Evolutionary conservation across 2,329 filamentous ascomycete genomes (phyloP).

Genomic region (Tolypocladium album): DNA sequence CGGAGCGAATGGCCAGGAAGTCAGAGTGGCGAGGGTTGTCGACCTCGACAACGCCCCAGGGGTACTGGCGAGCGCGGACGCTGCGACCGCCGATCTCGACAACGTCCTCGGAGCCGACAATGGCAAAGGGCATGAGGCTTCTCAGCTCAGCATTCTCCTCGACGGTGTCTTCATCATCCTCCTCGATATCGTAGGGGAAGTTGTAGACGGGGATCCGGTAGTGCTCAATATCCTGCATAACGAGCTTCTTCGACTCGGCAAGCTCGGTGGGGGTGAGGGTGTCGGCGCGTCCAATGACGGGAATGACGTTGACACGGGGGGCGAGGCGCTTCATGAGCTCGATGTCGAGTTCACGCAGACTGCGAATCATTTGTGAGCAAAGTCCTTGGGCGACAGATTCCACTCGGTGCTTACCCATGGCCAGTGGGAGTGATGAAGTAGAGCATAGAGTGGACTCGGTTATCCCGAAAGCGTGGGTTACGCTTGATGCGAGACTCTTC

Average conservation of each 20-base stretch:
- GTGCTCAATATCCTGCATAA: constrained; percentile 99
- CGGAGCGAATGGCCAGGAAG: constrained; percentile 93
- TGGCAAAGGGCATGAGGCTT: constrained; percentile 97
- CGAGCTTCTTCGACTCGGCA: constrained; percentile 97
- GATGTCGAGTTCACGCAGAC: constrained; percentile 96
- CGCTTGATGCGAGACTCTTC: constrained; percentile 99
- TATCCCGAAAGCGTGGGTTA: constrained; percentile 99
- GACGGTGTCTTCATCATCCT: constrained; percentile 98
- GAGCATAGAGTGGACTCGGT: constrained; percentile 93
- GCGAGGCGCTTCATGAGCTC: constrained; percentile 99
- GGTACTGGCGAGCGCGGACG: constrained; percentile 92
- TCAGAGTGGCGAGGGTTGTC: constrained; percentile 98
- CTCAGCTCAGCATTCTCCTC: constrained; percentile 98
- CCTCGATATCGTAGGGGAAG: constrained; percentile 99
- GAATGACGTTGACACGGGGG: constrained; percentile 96
- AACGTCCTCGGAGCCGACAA: constrained; percentile 92
- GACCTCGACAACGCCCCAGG: constrained; percentile 97
- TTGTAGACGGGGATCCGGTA: constrained; percentile 99
- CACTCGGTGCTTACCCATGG: constrained; percentile 55
- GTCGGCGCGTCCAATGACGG: constrained; percentile 96
- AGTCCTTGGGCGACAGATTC: neutral
- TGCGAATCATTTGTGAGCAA: constrained; percentile 20
- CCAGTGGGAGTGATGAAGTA: constrained; percentile 99
- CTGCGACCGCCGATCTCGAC: constrained; percentile 88
- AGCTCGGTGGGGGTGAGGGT: constrained; percentile 93